phyloP scores from a whole-genome alignment of 495 filamentous ascomycete species.

The Immersiella caudata region DNA sequence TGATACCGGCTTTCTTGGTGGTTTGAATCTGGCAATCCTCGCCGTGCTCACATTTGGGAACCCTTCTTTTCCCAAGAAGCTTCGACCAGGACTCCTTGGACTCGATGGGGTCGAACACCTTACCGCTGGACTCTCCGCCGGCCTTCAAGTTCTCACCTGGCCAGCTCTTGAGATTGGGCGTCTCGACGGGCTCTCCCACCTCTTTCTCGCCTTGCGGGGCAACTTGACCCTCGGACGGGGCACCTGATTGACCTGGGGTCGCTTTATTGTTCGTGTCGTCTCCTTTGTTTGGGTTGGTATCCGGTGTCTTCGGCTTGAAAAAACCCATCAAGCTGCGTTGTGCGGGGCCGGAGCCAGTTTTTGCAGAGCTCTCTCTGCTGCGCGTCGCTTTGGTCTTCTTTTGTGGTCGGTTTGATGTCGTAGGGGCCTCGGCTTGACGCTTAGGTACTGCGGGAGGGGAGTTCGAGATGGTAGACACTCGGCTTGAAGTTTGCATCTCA shows the following conservation, averaged over 20 bases:
- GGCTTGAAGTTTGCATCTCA: neutral
- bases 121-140: slow-evolving; percentile 5
- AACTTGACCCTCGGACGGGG: too few species aligned
- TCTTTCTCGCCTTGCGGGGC: neutral
- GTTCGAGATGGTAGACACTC: neutral
- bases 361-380: slow-evolving; percentile 41
- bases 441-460: slow-evolving; percentile 34
- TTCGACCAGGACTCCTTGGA: slow-evolving; percentile 85
- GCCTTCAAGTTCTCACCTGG: neutral
- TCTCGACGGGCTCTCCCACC: neutral
- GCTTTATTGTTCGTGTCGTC: slow-evolving; percentile 2
- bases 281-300: slow-evolving; percentile 10
- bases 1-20: slow-evolving; percentile 86
- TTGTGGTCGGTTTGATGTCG: slow-evolving; percentile 34
- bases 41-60: slow-evolving; percentile 82
- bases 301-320: slow-evolving; percentile 65
- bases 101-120: slow-evolving; percentile 67
- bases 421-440: slow-evolving; percentile 33
- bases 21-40: slow-evolving; percentile 80
- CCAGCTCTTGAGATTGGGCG: neutral
- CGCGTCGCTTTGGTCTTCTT: slow-evolving; percentile 45
- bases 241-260: neutral
- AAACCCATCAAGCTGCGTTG: slow-evolving; percentile 84
- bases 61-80: slow-evolving; percentile 72
- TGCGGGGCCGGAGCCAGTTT: slow-evolving; percentile 46